phyloP scores from a whole-genome alignment of 2,329 filamentous ascomycete species.

The Stagonosporopsis rhizophila region DNA sequence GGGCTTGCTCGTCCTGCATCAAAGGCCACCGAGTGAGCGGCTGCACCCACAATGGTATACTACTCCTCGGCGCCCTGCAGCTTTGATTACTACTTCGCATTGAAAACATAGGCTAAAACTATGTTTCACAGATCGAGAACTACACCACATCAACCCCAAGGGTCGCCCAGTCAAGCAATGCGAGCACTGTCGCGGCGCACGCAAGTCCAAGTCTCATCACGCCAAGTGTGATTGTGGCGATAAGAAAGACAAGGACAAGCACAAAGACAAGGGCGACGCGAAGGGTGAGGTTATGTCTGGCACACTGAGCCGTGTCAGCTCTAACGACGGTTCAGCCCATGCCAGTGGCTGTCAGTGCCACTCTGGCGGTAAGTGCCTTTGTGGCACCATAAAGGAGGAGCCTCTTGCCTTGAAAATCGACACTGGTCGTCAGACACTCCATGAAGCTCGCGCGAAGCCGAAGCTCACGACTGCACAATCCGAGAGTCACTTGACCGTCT shows the following conservation, averaged over 20 bases:
- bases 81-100: conserved; percentile 1
- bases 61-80: conserved; percentile 13
- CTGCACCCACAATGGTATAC: conserved; percentile 89
- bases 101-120: conserved; percentile 27
- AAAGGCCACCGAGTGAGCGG: conserved; percentile 98
- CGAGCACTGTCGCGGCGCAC: conserved; percentile 92
- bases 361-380: conserved; percentile 66
- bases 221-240: conserved; percentile 97
- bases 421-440: conserved; percentile 53
- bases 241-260: conserved; percentile 72
- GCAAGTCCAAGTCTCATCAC: conserved; percentile 94
- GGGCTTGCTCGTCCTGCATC: conserved; percentile 96
- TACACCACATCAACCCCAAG: conserved; percentile 97
- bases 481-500: conserved; percentile 66
- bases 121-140: conserved; percentile 73
- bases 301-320: conserved; percentile 33
- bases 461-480: conserved; percentile 64
- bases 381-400: conserved; percentile 65
- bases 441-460: conserved; percentile 60
- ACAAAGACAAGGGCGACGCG: conserved; percentile 54
- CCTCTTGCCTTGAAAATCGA: conserved; percentile 55
- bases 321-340: conserved; percentile 45
- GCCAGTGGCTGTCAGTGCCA: conserved; percentile 60
- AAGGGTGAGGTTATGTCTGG: conserved; percentile 49
- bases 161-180: conserved; percentile 97